These are phyloP conservation scores for Alternaria tenuissima DNA, from an alignment of 2,329 filamentous ascomycete genomes.

Conservation along the genomic window DNA sequence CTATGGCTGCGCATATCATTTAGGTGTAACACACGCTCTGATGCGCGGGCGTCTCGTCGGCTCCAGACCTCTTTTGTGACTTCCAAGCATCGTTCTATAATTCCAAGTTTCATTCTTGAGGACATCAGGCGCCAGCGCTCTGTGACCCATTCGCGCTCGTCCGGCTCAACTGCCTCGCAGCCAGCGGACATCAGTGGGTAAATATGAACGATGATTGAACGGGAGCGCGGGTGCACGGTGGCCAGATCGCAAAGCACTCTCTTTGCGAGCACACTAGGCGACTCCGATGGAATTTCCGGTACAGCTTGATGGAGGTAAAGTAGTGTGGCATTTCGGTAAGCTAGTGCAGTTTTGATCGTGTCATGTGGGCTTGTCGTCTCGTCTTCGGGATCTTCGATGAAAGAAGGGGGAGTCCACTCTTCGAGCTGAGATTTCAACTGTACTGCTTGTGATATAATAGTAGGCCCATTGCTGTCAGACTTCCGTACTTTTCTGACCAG, in stretches of 20 bases:
- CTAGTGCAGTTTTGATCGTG: conserved; percentile 71
- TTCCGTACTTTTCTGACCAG: conserved; percentile 69
- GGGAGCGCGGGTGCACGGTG: conserved; percentile 68
- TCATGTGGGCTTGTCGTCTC: conserved; percentile 69
- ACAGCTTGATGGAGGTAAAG: conserved; percentile 74
- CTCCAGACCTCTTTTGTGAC: conserved; percentile 73
- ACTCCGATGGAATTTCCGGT: conserved; percentile 69
- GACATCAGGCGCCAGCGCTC: conserved; percentile 70
- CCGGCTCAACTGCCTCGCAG: conserved; percentile 66
- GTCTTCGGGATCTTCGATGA: conserved; percentile 70
- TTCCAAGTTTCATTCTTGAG: conserved; percentile 70
- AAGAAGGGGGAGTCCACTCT: conserved; percentile 66
- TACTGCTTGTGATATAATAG: conserved; percentile 68
- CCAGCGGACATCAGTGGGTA: conserved; percentile 74
- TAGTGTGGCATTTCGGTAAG: conserved; percentile 72
- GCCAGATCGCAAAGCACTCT: conserved; percentile 68
- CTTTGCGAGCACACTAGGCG: conserved; percentile 66
- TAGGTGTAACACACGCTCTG: conserved; percentile 32
- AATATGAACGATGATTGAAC: conserved; percentile 73
- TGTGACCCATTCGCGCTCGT: conserved; percentile 70
- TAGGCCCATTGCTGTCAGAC: conserved; percentile 64
- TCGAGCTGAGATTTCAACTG: conserved; percentile 68
- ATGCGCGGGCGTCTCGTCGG: conserved; percentile 64
- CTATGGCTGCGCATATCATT: conserved; percentile 11
- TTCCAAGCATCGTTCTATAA: conserved; percentile 70